Base-by-base conservation (phyloP, 1,139 yeast genomes). In the Hemisphaericaspora lyxosophila region DNA sequence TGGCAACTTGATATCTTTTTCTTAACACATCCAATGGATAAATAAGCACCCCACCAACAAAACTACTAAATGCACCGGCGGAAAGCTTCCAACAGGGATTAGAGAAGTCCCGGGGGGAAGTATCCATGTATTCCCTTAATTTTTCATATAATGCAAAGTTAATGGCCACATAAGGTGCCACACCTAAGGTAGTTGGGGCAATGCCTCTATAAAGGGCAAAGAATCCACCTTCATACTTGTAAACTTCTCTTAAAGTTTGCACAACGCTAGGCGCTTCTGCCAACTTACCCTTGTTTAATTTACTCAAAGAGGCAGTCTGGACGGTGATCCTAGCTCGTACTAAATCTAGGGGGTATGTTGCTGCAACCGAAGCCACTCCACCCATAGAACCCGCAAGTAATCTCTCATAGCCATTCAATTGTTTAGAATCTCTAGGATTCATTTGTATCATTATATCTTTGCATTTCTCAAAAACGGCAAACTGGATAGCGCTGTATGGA, bases 401-500 rank as follows among this genome's bases (percentile, higher is more conserved):
- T 51, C 95, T 70, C 47, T 85, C 85, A 25, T 45, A 37, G 13
- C 65, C 59, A 26, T 58, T 64, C 40, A 81, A 61, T 39, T 75
- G 78, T 34, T 55, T 57, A 9, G 57, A 53, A 14, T 19, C 20
- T 19, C 45, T 39, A n/a, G 43, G 62, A 38, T 62, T 62, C 19
- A 48, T 38, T 17, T 35, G 29, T 12, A 77, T 58, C 31, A 80
- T 50, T 26, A 63, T 40, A 30, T 63, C 68, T 55, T 88, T 89
- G 55, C 82, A 71, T 44, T 79, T 70, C 51, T 90, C 92, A 62
- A 85, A 92, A 4, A 86, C 87, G 16, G 89, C 79, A 62, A 88
- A 92, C 62, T 92, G 98, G 8, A 90, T 95, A 0, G 98, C 97
- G 46, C 94, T 82, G 58, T 92, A 92, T 0, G 98, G 98, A 46